These are phyloP conservation scores for Fraxinus cuspidata DNA, from an alignment of 257 asterid genomes.

Conservation along the genomic window DNA sequence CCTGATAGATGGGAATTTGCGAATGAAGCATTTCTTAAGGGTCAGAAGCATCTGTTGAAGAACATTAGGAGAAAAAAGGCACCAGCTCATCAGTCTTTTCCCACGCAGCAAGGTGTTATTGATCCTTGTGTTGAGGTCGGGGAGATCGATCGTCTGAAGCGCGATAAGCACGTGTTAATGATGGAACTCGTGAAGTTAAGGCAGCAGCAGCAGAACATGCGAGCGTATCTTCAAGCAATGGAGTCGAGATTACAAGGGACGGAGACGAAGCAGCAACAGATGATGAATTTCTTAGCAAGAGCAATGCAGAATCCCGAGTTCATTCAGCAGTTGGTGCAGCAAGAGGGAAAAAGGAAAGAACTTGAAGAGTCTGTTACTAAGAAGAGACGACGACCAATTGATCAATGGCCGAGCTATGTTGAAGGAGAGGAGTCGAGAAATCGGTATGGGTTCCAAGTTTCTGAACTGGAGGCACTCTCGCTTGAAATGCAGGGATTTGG, in stretches of 20 bases:
- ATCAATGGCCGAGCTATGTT: slow-evolving; percentile 40
- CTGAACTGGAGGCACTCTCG: slow-evolving; percentile 81
- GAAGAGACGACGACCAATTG: slow-evolving; percentile 64
- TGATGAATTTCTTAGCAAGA: slow-evolving; percentile 82
- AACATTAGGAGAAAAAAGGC: slow-evolving; percentile 62
- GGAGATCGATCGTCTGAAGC: slow-evolving; percentile 54
- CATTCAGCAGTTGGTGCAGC: slow-evolving; percentile 52
- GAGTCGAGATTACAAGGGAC: slow-evolving; percentile 63
- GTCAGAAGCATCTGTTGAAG: slow-evolving; percentile 60
- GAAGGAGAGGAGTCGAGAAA: slow-evolving; percentile 10
- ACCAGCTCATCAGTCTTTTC: slow-evolving; percentile 25
- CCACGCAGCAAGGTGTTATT: slow-evolving; percentile 28
- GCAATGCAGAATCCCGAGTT: slow-evolving; percentile 87
- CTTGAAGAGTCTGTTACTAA: slow-evolving; percentile 55
- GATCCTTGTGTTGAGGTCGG: slow-evolving; percentile 55
- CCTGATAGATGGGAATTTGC: slow-evolving; percentile 91
- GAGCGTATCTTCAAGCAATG: slow-evolving; percentile 57
- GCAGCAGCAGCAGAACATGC: slow-evolving; percentile 60
- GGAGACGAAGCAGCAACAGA: slow-evolving; percentile 73
- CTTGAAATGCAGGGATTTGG: slow-evolving; percentile 84
- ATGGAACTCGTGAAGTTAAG: slow-evolving; percentile 64
- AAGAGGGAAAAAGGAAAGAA: slow-evolving; percentile 61
- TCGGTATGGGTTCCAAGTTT: slow-evolving; percentile 38
- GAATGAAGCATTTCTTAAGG: slow-evolving; percentile 63
- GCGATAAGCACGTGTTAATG: slow-evolving; percentile 56